Conservation (phyloP, 805 yeast genomes). For the Yamadazyma olivae region DNA sequence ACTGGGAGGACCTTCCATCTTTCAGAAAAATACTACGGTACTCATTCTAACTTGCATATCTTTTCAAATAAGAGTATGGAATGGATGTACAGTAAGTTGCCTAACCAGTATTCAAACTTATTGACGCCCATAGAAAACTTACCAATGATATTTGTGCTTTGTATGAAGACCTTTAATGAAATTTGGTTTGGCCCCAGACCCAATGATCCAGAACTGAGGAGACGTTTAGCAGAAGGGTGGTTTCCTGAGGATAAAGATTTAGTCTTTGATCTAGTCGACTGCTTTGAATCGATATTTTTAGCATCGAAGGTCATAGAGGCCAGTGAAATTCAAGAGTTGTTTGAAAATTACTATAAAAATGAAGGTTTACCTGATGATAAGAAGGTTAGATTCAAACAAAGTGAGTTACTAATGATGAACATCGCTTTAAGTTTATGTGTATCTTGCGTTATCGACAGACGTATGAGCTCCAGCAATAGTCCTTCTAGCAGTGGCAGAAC, state of each 20-base stretch:
- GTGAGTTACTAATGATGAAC: slow-evolving; percentile 35
- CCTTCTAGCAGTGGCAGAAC: slow-evolving; percentile 3
- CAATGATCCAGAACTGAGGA: slow-evolving; percentile 6
- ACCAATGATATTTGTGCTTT: slow-evolving; percentile 22
- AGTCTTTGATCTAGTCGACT: slow-evolving; percentile 25
- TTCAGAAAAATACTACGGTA: slow-evolving; percentile 23
- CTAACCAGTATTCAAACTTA: slow-evolving; percentile 17
- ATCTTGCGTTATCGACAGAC: slow-evolving; percentile 18
- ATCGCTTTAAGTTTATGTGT: slow-evolving; percentile 24
- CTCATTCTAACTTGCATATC: slow-evolving; percentile 33
- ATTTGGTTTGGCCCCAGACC: slow-evolving; percentile 12
- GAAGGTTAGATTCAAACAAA: slow-evolving; percentile 18
- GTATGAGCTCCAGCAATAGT: slow-evolving; percentile 2
- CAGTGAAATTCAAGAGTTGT: slow-evolving; percentile 16
- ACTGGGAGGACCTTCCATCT: slow-evolving; percentile 3
- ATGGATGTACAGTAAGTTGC: slow-evolving; percentile 28
- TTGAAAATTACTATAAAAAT: slow-evolving; percentile 22
- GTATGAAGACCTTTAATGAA: slow-evolving; percentile 11
- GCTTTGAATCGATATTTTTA: slow-evolving; percentile 19
- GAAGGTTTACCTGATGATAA: background rate
- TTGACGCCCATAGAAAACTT: slow-evolving; percentile 30
- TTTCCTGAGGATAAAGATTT: slow-evolving; percentile 20
- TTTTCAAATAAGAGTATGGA: slow-evolving; percentile 31
- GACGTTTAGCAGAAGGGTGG: slow-evolving; percentile 8
- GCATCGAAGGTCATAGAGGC: slow-evolving; percentile 19